Percentiles rank a stretch among this genome's conserved stretches.
Conservation (phyloP, 768 basidiomycete species). For the Russula compacta region DNA sequence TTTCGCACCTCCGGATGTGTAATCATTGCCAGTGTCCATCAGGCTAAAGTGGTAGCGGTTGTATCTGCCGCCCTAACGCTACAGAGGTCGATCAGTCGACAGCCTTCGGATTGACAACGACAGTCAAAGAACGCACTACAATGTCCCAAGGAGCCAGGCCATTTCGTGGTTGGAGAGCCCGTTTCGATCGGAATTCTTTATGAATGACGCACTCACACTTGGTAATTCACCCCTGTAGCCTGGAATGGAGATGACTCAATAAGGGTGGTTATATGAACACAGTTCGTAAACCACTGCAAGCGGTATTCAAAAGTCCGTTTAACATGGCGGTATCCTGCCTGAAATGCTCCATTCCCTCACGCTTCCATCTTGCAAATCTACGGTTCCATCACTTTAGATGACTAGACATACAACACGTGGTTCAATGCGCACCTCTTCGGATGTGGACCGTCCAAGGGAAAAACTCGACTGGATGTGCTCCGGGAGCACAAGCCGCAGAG, state of each 20-base stretch:
- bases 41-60: not conserved
- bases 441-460: not conserved
- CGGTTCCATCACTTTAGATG: not conserved
- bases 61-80: not conserved
- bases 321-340: not conserved
- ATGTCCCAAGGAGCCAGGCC: conserved; percentile 12
- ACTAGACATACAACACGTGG: not conserved
- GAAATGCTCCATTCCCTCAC: not conserved
- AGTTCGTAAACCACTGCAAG: not conserved
- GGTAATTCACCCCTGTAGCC: not conserved
- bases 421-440: not conserved
- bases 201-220: not conserved
- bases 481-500: not conserved
- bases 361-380: not conserved
- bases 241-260: not conserved
- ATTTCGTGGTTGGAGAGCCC: conserved; percentile 11
- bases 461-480: not conserved
- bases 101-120: not conserved
- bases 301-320: not conserved
- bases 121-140: conserved; percentile 1
- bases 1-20: conserved; percentile 6
- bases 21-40: conserved; percentile 16
- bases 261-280: no score
- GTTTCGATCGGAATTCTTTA: not conserved
- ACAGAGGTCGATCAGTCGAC: not conserved